Base-by-base conservation (phyloP, 805 yeast species). In the Isabelozyma gotoi region DNA sequence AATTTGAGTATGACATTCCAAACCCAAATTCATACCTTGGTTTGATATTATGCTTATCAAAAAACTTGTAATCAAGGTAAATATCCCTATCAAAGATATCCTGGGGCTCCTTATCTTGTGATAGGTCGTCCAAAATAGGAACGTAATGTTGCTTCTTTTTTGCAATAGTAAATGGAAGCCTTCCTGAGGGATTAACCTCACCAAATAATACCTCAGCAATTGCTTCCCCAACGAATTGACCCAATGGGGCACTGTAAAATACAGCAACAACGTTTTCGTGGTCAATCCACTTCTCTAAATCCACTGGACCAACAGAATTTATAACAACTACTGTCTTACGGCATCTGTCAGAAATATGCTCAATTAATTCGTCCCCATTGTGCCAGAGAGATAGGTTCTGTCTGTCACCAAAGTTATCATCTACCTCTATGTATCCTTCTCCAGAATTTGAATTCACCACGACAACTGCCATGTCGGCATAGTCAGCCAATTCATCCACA, bases 21-120 rank as follows among this genome's bases (percentile, higher is more conserved):
- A 56, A 79, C 3, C 86, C 87, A 59, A 82, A 82, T 47, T 79
- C 84, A 55, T 60, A 82, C 38, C 84, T 61, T 16, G 85, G 84
- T 48, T 69, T 68, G 35, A 80, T 75, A 43, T 76, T 71, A 47
- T 76, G 69, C 55, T 77, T 77, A 51, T 80, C 84, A 58, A 81
- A 81, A 53, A 73, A 76, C 39, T 80, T 63, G 63, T 82, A 82
- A 56, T 80, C 87, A 41, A 78, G 53, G 48, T 68, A 76, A 18
- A 77, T 61, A 40, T 76, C 81, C 17, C 76, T 67, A 45, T 75
- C 74, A 45, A 74, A 71, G 39, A 62, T 63, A 53, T 71, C 76
- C 52, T 73, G 76, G 3, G 77, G 76, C 24, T 56, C 58, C 12
- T 38, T 43, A 2, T 53, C 51, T 33, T 51, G 55, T 48, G 42